phyloP scores from a whole-genome alignment of 306 rosid genomes.

The Dryas octopetala region DNA sequence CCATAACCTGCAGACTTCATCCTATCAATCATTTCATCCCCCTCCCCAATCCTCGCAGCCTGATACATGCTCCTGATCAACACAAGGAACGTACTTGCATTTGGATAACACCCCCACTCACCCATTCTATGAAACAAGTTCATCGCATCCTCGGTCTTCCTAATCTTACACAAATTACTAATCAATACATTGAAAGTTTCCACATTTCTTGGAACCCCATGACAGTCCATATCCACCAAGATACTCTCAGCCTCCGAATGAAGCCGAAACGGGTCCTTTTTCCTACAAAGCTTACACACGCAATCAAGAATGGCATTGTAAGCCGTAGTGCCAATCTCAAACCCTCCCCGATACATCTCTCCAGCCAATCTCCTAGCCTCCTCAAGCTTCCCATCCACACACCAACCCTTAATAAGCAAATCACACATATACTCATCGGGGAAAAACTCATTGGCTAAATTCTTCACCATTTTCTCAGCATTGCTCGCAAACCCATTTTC shows the following conservation, averaged over 20 bases:
- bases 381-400: slow-evolving; percentile 60
- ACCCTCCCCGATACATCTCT: slow-evolving; percentile 86
- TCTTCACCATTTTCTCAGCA: slow-evolving; percentile 78
- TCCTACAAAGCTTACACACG: slow-evolving; percentile 62
- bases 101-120: slow-evolving; percentile 56
- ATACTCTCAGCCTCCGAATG: slow-evolving; percentile 61
- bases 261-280: slow-evolving; percentile 68
- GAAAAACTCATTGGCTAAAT: slow-evolving; percentile 61
- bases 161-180: slow-evolving; percentile 67
- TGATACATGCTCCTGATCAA: slow-evolving; percentile 69
- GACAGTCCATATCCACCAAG: slow-evolving; percentile 62
- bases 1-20: slow-evolving; percentile 66
- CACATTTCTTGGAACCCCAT: slow-evolving; percentile 73
- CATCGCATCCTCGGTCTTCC: slow-evolving; percentile 66
- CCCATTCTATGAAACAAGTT: slow-evolving; percentile 55
- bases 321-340: slow-evolving; percentile 58
- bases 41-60: slow-evolving; percentile 76
- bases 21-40: slow-evolving; percentile 84
- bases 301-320: slow-evolving; percentile 78
- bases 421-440: slow-evolving; percentile 63
- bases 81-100: slow-evolving; percentile 50
- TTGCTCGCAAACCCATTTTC: slow-evolving; percentile 57
- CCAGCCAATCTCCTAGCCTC: slow-evolving; percentile 71
- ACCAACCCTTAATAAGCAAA: slow-evolving; percentile 67
- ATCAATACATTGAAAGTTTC: slow-evolving; percentile 81